Evolutionary conservation across 2,329 filamentous ascomycete genomes (phyloP), one percentile per base, ranked within the genome.

Genomic region (Talaromyces sp.): DNA sequence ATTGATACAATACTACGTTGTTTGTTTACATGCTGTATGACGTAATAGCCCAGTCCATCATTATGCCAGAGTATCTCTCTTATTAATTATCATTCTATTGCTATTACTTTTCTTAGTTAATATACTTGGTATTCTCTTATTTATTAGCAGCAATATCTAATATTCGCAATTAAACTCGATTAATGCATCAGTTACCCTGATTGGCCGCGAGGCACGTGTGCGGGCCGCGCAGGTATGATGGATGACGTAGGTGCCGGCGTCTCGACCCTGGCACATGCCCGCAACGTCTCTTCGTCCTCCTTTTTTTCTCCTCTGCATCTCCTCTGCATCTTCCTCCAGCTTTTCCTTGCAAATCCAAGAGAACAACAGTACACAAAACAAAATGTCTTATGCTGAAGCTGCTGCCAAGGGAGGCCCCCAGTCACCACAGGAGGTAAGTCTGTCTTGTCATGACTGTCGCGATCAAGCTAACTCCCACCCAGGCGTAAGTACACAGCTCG

Each of bases 231-330:
- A 30, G 49, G 15, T 15, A 28, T 52, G 25, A 30, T 30, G 49
- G 49, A 52, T 52, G 49, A 52, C 49, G 49, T 52, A 52, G 49
- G 49, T 52, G 49, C 6, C 49, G 47, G 93, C 71, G 92, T 98
- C 65, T 88, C 25, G 49, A 28, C 49, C 47, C 49, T 52, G 25
- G 49, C 49, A 52, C 22, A 27, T 52, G 25, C 49, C 11, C 22
- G 49, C 27, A 30, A 30, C 27, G 10, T 27, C 49, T 8, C 3
- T 15, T 47, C n/a, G 4, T 25, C 6, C 13, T 30, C 11, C 25
- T 30, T 30, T 30, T 52, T 30, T 28, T 52, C 49, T 47, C 42
- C n/a, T 47, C 42, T 22, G n/a, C 42, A 9, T 52, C 49, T 47
- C 42, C n/a, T 47, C 42, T 22, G n/a, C 42, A 9, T 10, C n/a